These are phyloP conservation scores for Fusarium scirpi DNA, from an alignment of 2,329 filamentous ascomycete genomes.

Conservation along the genomic window DNA sequence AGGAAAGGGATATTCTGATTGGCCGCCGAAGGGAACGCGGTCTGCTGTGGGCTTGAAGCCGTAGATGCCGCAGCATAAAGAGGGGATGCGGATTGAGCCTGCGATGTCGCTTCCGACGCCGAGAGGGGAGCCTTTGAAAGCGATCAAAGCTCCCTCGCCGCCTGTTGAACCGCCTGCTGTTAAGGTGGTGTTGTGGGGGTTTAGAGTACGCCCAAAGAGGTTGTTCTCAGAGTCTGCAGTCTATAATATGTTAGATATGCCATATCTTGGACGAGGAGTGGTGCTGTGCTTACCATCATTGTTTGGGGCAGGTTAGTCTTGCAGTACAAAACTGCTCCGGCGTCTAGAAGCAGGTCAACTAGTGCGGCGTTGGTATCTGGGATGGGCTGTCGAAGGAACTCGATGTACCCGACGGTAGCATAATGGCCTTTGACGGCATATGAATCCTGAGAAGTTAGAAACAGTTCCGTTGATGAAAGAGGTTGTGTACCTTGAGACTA, in stretches of 20 bases:
- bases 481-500: conserved; percentile 37
- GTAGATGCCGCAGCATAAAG: conserved; percentile 67
- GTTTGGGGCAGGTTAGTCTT: conserved; percentile 68
- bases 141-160: conserved; percentile 42
- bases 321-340: conserved; percentile 48
- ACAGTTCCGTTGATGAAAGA: fast-evolving
- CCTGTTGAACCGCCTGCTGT: conserved; percentile 46
- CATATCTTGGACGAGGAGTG: fast-evolving
- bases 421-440: conserved; percentile 39
- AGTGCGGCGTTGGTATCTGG: conserved; percentile 41
- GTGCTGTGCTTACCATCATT: conserved; percentile 64
- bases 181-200: conserved; percentile 51
- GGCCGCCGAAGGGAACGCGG: conserved; percentile 60
- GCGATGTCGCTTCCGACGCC: conserved; percentile 47
- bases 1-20: conserved; percentile 39
- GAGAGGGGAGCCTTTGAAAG: conserved; percentile 41
- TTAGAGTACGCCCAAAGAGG: conserved; percentile 45
- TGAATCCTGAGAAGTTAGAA: conserved; percentile 40
- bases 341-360: conserved; percentile 43
- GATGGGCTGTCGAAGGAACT: conserved; percentile 41
- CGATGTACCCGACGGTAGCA: conserved; percentile 44
- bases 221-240: conserved; percentile 56
- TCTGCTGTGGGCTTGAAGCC: conserved; percentile 67
- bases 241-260: conserved; percentile 9
- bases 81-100: conserved; percentile 64